Percentiles rank a stretch among this genome's conserved stretches.
Conservation (phyloP, 192 early-diverging fungal species). For the Geosiphon pyriformis region DNA sequence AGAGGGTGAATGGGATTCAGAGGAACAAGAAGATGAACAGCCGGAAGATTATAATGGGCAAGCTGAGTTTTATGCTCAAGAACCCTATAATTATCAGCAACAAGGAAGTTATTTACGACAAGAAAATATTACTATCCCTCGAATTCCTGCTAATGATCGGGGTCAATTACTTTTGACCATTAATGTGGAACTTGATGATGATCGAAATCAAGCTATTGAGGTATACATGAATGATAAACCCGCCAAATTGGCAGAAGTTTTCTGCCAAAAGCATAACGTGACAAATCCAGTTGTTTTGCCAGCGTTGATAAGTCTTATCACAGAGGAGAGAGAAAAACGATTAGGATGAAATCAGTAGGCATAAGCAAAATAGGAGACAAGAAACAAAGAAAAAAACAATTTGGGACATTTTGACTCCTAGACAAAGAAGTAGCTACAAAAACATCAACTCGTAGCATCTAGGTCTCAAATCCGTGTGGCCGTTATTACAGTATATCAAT, state of each 20-base stretch:
- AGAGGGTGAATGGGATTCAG: not conserved
- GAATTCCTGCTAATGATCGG: not conserved
- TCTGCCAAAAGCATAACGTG: conserved; percentile 1
- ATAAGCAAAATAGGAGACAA: too few species aligned
- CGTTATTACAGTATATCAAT: too few species aligned
- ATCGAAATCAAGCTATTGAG: not conserved
- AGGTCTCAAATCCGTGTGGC: too few species aligned
- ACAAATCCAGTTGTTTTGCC: conserved; percentile 13
- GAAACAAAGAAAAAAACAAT: too few species aligned
- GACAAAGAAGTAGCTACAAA: too few species aligned
- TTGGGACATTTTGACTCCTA: too few species aligned
- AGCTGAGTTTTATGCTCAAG: not conserved
- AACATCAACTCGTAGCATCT: too few species aligned
- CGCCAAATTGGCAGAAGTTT: conserved; percentile 9
- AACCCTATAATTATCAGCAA: not conserved
- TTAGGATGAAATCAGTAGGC: not conserved
- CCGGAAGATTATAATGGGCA: not conserved
- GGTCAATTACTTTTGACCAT: conserved; percentile 11
- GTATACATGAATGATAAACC: conserved; percentile 21
- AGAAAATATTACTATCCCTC: not conserved
- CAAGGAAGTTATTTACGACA: not conserved
- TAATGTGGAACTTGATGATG: conserved; percentile 15
- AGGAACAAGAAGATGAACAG: not conserved
- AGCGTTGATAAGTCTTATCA: conserved; percentile 13
- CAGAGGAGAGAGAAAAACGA: conserved; percentile 16